A percentile compares a stretch with the other conserved stretches of the same genome.
phyloP scores from a whole-genome alignment of 2,329 filamentous ascomycete species.

The Penicillium italicum region DNA sequence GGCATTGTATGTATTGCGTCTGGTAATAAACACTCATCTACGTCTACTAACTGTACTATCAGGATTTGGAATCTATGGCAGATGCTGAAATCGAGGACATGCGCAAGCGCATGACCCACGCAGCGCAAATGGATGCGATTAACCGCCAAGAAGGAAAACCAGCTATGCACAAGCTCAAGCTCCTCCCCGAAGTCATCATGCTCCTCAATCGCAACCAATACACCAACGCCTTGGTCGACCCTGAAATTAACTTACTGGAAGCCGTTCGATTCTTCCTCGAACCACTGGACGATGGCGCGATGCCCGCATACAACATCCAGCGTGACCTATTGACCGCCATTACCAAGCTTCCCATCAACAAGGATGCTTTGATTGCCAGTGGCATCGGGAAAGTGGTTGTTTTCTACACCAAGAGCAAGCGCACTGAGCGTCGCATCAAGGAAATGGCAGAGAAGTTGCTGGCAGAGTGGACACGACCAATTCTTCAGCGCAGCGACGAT shows the following conservation, averaged over 20 bases:
- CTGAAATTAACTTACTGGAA: slow-evolving; percentile 91
- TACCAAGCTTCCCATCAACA: slow-evolving; percentile 77
- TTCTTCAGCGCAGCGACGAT: slow-evolving; percentile 88
- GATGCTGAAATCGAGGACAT: slow-evolving; percentile 87
- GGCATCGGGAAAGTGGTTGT: slow-evolving; percentile 94
- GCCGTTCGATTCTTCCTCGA: slow-evolving; percentile 97
- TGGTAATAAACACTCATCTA: background rate
- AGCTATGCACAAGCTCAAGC: slow-evolving; percentile 87
- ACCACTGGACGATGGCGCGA: slow-evolving; percentile 85
- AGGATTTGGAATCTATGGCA: slow-evolving; percentile 87
- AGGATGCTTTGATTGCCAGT: slow-evolving; percentile 82
- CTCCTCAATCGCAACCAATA: slow-evolving; percentile 82
- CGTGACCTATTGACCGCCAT: slow-evolving; percentile 85
- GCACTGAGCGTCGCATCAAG: slow-evolving; percentile 83
- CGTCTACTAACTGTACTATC: slow-evolving; percentile 13
- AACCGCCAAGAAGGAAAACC: slow-evolving; percentile 76
- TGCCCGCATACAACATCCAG: slow-evolving; percentile 96
- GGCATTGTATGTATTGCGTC: slow-evolving; percentile 65
- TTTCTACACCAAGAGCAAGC: slow-evolving; percentile 95
- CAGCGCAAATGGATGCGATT: slow-evolving; percentile 79
- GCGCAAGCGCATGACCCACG: slow-evolving; percentile 84
- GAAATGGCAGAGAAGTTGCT: slow-evolving; percentile 88
- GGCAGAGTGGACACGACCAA: slow-evolving; percentile 91
- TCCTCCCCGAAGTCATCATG: slow-evolving; percentile 84
- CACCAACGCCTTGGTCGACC: slow-evolving; percentile 81